phyloP scores from a whole-genome alignment of 108 stramenopile species.

The Conticribra guillardii region DNA sequence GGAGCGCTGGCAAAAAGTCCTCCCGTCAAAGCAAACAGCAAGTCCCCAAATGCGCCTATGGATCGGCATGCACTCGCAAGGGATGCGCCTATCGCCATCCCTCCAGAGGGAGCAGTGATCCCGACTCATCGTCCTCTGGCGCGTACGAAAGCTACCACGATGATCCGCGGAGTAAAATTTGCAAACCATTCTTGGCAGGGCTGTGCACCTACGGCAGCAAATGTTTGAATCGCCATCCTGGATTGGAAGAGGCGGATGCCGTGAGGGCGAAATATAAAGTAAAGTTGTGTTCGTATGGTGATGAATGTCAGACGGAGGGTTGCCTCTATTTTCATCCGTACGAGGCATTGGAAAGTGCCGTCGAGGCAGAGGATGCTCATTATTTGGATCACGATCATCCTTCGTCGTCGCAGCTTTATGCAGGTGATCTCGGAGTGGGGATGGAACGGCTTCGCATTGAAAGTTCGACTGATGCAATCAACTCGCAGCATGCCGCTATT shows the following conservation, averaged over 20 bases:
- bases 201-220: conserved; percentile 68
- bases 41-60: conserved; percentile 69
- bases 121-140: too few species aligned
- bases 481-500: too few species aligned
- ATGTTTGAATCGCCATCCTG: conserved; percentile 86
- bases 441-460: not conserved
- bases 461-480: not conserved
- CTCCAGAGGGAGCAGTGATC: not conserved
- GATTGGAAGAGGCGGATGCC: conserved; percentile 56
- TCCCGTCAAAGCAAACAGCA: conserved; percentile 25
- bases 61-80: conserved; percentile 67
- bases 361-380: conserved; percentile 6
- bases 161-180: conserved; percentile 61
- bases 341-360: conserved; percentile 44
- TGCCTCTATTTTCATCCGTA: conserved; percentile 83
- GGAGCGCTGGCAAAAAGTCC: not conserved
- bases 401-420: not conserved
- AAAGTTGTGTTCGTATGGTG: conserved; percentile 72
- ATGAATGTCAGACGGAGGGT: conserved; percentile 76
- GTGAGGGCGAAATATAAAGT: conserved; percentile 71
- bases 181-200: conserved; percentile 78
- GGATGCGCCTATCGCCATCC: conserved; percentile 80
- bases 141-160: conserved; percentile 51
- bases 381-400: not conserved
- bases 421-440: not conserved